Conservation (phyloP, 2,329 filamentous ascomycete genomes). For the Gaeumannomyces tritici region DNA sequence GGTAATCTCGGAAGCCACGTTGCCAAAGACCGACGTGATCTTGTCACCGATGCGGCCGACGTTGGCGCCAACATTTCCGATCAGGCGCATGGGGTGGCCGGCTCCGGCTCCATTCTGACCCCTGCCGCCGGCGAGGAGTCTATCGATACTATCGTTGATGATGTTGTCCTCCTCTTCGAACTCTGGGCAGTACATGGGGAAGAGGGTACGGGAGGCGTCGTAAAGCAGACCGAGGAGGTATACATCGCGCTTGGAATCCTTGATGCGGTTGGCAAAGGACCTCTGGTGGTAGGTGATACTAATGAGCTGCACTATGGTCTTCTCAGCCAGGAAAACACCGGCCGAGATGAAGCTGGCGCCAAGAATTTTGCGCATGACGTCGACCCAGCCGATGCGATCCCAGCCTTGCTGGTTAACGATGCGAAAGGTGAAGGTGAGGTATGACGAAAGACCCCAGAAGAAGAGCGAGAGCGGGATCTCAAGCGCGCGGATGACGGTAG, state of each 20-base stretch:
- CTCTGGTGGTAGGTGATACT: constrained; percentile 79
- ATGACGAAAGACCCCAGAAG: constrained; percentile 56
- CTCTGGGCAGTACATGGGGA: constrained; percentile 85
- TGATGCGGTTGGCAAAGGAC: constrained; percentile 74
- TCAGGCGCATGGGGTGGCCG: constrained; percentile 67
- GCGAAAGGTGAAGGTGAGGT: constrained; percentile 51
- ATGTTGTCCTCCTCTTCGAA: constrained; percentile 87
- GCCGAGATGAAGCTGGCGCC: constrained; percentile 59
- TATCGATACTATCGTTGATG: constrained; percentile 76
- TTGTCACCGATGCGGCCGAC: constrained; percentile 83
- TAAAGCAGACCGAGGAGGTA: constrained; percentile 76
- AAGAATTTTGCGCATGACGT: constrained; percentile 54
- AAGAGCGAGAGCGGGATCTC: constrained; percentile 60
- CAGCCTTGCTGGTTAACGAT: constrained; percentile 21
- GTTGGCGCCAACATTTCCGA: constrained; percentile 51
- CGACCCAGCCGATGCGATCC: constrained; percentile 38
- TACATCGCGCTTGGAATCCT: constrained; percentile 81
- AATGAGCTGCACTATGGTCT: constrained; percentile 71
- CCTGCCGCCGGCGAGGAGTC: constrained; percentile 45
- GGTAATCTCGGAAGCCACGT: constrained; percentile 88
- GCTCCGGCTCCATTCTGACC: constrained; percentile 43
- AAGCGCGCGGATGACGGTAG: constrained; percentile 52
- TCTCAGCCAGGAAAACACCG: constrained; percentile 65
- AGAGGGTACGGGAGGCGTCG: constrained; percentile 79
- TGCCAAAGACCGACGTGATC: constrained; percentile 85